Percentiles rank a stretch among this genome's conserved stretches.
Evolutionary conservation across 1,139 yeast genomes (phyloP).

Genomic region (Ogataea hybrid): DNA sequence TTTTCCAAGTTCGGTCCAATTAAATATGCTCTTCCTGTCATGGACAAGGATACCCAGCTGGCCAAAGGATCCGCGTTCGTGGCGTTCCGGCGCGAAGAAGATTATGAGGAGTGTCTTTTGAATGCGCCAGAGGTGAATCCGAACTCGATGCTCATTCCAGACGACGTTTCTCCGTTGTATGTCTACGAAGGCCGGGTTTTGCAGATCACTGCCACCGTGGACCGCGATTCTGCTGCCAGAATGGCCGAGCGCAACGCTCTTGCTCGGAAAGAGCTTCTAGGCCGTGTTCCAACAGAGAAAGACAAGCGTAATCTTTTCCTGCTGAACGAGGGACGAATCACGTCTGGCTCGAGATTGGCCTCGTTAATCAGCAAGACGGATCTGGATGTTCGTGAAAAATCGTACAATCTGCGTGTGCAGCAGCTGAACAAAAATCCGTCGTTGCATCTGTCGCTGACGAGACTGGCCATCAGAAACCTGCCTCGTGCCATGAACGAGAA

Average conservation of each 20-base stretch:
- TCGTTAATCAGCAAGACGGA: constrained; percentile 66
- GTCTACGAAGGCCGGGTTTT: constrained; percentile 92
- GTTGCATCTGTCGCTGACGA: constrained; percentile 84
- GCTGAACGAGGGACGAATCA: constrained; percentile 91
- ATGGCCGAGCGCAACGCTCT: constrained; percentile 72
- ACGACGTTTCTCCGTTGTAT: constrained; percentile 84
- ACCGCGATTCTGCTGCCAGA: constrained; percentile 77
- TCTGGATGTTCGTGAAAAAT: constrained; percentile 83
- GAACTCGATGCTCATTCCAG: constrained; percentile 82
- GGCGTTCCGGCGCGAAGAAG: constrained; percentile 65
- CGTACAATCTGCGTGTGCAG: constrained; percentile 81
- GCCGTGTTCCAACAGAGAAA: constrained; percentile 74
- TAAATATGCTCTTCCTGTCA: constrained; percentile 89
- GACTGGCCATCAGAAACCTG: constrained; percentile 89
- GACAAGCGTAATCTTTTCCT: constrained; percentile 85
- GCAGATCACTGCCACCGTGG: constrained; percentile 81
- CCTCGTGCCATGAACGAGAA: constrained; percentile 92
- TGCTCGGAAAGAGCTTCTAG: constrained; percentile 71
- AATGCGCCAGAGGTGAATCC: constrained; percentile 79
- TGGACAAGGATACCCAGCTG: constrained; percentile 79
- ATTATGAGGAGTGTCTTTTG: constrained; percentile 65
- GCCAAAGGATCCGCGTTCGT: constrained; percentile 97
- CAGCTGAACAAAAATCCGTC: constrained; percentile 90
- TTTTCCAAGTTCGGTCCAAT: constrained; percentile 83
- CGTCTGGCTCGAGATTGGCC: constrained; percentile 78